Evolutionary conservation across 768 basidiomycete genomes (phyloP).

Genomic region (Lactifluus hygrophoroides): DNA sequence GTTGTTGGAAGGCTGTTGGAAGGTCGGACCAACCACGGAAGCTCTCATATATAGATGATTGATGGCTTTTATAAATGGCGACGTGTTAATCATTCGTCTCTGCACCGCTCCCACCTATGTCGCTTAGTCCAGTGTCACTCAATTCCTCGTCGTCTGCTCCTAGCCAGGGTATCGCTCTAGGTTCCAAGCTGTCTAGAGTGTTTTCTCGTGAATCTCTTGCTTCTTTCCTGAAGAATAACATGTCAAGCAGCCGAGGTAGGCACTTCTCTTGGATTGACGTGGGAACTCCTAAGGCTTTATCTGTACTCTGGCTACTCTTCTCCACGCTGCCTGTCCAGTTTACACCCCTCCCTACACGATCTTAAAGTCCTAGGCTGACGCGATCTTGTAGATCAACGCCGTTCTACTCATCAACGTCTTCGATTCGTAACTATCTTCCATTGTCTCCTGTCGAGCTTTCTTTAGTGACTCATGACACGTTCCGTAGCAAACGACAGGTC

Average conservation of each 20-base stretch:
- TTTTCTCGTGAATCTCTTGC: not conserved
- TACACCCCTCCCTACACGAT: not conserved
- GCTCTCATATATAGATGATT: no score
- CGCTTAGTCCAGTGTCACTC: not conserved
- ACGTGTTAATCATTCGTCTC: no score
- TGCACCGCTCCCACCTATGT: not conserved
- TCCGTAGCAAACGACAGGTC: conserved; percentile 7
- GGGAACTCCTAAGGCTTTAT: no score
- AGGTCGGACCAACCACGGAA: no score
- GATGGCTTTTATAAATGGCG: no score
- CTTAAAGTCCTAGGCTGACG: not conserved
- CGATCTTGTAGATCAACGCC: not conserved
- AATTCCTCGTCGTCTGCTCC: not conserved
- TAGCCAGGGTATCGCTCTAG: not conserved
- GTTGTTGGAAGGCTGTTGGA: no score
- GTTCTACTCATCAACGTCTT: not conserved
- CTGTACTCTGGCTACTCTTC: not conserved
- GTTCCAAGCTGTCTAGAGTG: not conserved
- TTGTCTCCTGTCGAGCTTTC: not conserved
- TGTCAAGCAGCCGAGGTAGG: not conserved
- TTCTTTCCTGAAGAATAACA: not conserved
- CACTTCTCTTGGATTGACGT: not conserved
- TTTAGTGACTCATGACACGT: not conserved
- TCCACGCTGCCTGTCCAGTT: not conserved
- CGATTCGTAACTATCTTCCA: not conserved